phyloP scores from a whole-genome alignment of 148 eudicot genomes.

The Rhododendron simsii region DNA sequence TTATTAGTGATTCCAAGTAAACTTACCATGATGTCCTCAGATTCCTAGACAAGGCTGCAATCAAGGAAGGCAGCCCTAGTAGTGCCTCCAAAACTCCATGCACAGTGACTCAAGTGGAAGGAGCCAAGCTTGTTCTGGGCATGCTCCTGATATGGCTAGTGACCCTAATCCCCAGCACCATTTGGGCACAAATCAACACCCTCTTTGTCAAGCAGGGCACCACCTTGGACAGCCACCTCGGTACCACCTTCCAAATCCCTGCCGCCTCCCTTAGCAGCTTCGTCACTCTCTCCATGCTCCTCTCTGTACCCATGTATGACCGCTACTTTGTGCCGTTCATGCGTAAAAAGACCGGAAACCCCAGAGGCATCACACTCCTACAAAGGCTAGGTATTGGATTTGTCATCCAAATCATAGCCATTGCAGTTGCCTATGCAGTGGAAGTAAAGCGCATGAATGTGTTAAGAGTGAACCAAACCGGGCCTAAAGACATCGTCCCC shows the following conservation, averaged over 20 bases:
- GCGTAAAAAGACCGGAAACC: conserved; percentile 54
- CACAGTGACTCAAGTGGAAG: conserved; percentile 78
- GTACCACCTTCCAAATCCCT: conserved; percentile 50
- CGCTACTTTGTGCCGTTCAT: conserved; percentile 70
- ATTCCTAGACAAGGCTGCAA: conserved; percentile 80
- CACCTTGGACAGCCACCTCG: conserved; percentile 61
- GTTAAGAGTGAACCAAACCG: conserved; percentile 27
- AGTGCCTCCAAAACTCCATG: conserved; percentile 38
- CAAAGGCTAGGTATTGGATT: conserved; percentile 76
- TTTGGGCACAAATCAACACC: conserved; percentile 91
- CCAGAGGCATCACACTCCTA: conserved; percentile 72
- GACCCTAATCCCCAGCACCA: conserved; percentile 74
- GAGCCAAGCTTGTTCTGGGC: conserved; percentile 68
- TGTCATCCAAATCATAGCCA: conserved; percentile 63
- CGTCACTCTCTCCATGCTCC: conserved; percentile 70
- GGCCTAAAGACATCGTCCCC: conserved; percentile 40
- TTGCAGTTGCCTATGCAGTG: conserved; percentile 50
- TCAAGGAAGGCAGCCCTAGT: conserved; percentile 29
- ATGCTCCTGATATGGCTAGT: conserved; percentile 72
- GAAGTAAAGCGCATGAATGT: conserved; percentile 61
- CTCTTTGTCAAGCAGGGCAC: conserved; percentile 88
- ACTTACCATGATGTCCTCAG: conserved; percentile 25
- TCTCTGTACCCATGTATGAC: conserved; percentile 66
- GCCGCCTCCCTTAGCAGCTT: conserved; percentile 83
- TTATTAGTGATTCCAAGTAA: background rate